phyloP scores from a whole-genome alignment of 2,329 filamentous ascomycete genomes.

The Pseudogymnoascus sp. region DNA sequence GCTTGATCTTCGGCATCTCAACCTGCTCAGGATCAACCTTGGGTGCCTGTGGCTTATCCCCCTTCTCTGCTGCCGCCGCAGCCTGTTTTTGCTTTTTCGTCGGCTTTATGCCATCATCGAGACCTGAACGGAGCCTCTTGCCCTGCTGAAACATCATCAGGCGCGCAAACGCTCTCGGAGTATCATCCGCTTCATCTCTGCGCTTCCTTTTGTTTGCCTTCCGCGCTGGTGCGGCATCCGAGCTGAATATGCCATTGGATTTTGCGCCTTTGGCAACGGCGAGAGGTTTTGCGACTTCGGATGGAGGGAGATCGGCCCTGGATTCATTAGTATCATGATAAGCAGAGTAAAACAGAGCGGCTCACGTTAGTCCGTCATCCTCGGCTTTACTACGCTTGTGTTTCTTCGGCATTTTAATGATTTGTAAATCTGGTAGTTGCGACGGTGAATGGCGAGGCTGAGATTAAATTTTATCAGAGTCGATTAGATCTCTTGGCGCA shows the following conservation, averaged over 20 bases:
- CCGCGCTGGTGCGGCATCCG: constrained; percentile 22
- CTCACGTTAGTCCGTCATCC: constrained; percentile 47
- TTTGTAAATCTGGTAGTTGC: constrained; percentile 8
- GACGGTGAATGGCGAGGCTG: constrained; percentile 7
- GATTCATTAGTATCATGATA: constrained; percentile 13
- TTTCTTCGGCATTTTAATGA: constrained; percentile 68
- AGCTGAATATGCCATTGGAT: constrained; percentile 30
- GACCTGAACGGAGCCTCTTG: constrained; percentile 52
- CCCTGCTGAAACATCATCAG: constrained; percentile 67
- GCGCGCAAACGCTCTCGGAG: constrained; percentile 77
- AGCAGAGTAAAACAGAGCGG: constrained; percentile 8
- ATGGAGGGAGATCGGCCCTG: constrained; percentile 44
- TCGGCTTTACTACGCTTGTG: constrained; percentile 58
- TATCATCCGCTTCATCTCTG: constrained; percentile 54
- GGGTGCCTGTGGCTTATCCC: constrained; percentile 19
- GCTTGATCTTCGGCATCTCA: constrained; percentile 60
- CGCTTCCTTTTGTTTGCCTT: constrained; percentile 42
- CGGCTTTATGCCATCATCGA: constrained; percentile 59
- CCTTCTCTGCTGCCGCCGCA: constrained; percentile 16
- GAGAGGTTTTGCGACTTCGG: constrained; percentile 28
- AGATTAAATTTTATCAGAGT: constrained; percentile 4
- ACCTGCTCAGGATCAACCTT: constrained; percentile 18
- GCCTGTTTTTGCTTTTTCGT: constrained; percentile 28
- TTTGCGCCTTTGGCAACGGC: constrained; percentile 40
- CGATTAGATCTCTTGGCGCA: constrained; percentile 6